Evolutionary conservation across 352 stramenopile species (phyloP), one percentile per base, ranked within the genome.

Genomic region (Achlya hypogyna): DNA sequence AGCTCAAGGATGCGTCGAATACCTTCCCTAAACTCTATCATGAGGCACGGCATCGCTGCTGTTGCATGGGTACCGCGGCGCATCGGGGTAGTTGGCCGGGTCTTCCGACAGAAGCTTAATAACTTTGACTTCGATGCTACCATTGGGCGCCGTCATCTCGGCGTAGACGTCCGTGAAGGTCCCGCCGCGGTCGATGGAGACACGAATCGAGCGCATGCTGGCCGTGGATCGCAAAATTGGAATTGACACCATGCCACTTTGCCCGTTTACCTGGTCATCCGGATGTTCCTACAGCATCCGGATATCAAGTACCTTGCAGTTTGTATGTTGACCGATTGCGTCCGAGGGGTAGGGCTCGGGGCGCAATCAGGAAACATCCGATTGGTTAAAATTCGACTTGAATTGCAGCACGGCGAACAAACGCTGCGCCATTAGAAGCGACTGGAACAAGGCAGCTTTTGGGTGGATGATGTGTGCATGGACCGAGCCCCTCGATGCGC

Each of bases 81-180:
- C 97, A 74, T 99, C 97, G 0, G 84, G 79, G 72, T 99, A 99
- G 73, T 99, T 98, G 47, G 80, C 77, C 5, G 97, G 97, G 76
- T 99, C 96, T 75, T 99, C 96, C 27, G 87, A 98, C 20, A 99
- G 78, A 27, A 99, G 77, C 78, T 99, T 99, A 63, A 97, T 94
- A 22, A 99, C 95, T 35, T 84, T 86, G 25, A 82, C 74, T 10
- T 73, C 69, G 59, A 91, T 77, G n/a, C n/a, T n/a, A 16, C 80
- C 34, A 72, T 96, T 79, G 23, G 86, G 54, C 28, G 91, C 82
- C 64, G 96, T 88, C 67, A 98, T 89, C 75, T 93, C 89, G 29
- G 91, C 96, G 69, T 98, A 97, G n/a, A 99, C 84, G 74, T 99
- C 97, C 23, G 96, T 99, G 78, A 99, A 99, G 35, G 97, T 99